A percentile compares a stretch with the other conserved stretches of the same genome.
Conservation (phyloP, 495 filamentous ascomycete genomes). For the Cercophora newfieldiana region DNA sequence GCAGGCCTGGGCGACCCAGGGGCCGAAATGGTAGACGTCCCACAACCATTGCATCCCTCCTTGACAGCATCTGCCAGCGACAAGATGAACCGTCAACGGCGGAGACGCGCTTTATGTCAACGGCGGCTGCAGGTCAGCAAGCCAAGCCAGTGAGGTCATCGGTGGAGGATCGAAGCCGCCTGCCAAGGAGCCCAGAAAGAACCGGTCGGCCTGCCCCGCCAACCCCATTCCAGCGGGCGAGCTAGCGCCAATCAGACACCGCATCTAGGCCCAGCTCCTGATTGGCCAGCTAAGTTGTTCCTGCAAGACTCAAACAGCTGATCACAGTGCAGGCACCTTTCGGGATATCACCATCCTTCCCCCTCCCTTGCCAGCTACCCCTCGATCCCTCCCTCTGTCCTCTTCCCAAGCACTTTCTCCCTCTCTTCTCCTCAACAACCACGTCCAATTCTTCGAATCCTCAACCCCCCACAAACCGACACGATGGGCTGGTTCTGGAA, state of each 20-base stretch:
- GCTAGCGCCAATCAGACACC: slow-evolving; percentile 2
- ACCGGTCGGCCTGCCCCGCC: slow-evolving; percentile 4
- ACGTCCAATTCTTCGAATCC: not conserved
- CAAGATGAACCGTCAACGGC: not conserved
- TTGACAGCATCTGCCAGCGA: not conserved
- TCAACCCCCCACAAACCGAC: slow-evolving; percentile 6
- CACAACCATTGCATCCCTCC: slow-evolving; percentile 32
- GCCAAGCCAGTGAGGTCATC: slow-evolving; percentile 22
- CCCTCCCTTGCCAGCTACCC: slow-evolving; percentile 3
- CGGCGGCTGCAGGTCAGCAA: slow-evolving; percentile 7
- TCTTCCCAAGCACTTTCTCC: not conserved
- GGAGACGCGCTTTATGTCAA: not conserved
- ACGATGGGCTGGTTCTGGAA: slow-evolving; percentile 58
- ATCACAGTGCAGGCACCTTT: slow-evolving; percentile 3
- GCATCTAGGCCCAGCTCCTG: not conserved
- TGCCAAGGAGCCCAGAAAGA: not conserved
- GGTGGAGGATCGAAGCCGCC: slow-evolving; percentile 1
- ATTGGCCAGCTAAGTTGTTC: slow-evolving; percentile 1
- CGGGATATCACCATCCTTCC: not conserved
- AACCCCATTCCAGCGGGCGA: not conserved
- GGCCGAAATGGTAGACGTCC: slow-evolving; percentile 22
- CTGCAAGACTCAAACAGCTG: not conserved
- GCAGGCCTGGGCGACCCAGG: slow-evolving; percentile 7
- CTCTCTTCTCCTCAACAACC: not conserved
- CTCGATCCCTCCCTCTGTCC: not conserved